These are phyloP conservation scores for Ophiostoma fasciatum DNA, from an alignment of 2,329 filamentous ascomycete species.

Conservation along the genomic window DNA sequence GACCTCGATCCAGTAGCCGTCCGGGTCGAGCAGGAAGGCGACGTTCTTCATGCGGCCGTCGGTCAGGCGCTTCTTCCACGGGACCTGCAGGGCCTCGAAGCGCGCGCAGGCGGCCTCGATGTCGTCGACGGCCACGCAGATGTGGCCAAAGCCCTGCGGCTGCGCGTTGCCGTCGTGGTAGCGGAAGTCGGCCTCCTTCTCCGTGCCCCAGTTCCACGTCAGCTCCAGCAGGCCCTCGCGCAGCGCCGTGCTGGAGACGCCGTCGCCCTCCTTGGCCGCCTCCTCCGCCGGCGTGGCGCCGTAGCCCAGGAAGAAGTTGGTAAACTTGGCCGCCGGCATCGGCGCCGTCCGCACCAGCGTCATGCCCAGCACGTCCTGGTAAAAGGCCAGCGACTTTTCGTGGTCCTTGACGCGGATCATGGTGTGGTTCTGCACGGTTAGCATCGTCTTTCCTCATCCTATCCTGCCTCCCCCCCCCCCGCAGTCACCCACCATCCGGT, in stretches of 20 bases:
- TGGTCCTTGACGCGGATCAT: constrained; percentile 89
- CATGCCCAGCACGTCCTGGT: constrained; percentile 85
- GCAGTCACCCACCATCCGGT: constrained; percentile 45
- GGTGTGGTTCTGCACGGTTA: constrained; percentile 52
- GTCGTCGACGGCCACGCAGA: constrained; percentile 78
- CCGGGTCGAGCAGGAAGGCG: constrained; percentile 79
- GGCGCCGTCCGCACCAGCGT: constrained; percentile 59
- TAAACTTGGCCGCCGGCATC: constrained; percentile 59
- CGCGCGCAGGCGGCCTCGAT: constrained; percentile 75
- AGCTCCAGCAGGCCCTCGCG: constrained; percentile 80
- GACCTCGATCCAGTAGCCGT: constrained; percentile 69
- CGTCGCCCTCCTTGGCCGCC: constrained; percentile 31
- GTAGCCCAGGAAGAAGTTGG: constrained; percentile 87
- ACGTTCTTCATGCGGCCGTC: constrained; percentile 90
- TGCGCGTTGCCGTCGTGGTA: constrained; percentile 90
- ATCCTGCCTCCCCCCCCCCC: background rate
- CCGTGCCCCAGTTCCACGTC: constrained; percentile 72
- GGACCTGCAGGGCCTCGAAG: constrained; percentile 67
- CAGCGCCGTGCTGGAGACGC: constrained; percentile 2
- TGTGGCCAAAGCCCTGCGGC: constrained; percentile 89
- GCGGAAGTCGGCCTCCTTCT: constrained; percentile 67
- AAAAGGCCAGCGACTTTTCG: constrained; percentile 61
- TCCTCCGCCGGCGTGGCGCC: constrained; percentile 38
- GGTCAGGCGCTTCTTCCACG: constrained; percentile 91
- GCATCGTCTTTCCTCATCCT: background rate